Evolutionary conservation across 2,329 filamentous ascomycete genomes (phyloP).

Genomic region (Coleophoma eucalyptorum): DNA sequence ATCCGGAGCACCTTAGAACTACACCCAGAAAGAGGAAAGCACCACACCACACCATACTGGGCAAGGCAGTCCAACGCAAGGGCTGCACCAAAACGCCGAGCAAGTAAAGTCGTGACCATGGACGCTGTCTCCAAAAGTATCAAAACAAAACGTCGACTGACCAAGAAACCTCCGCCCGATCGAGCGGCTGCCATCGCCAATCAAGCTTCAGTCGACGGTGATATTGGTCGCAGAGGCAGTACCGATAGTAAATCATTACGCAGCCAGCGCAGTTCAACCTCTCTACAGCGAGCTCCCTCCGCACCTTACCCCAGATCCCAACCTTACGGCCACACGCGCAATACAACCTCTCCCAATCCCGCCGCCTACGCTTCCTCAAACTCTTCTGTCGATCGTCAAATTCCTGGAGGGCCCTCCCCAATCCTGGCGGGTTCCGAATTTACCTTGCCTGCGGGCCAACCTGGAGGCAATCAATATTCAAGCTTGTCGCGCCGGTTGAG

Average conservation of each 20-base stretch:
- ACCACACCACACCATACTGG: too few relatives aligned
- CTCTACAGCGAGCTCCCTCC: slow-evolving; percentile 57
- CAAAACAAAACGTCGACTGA: slow-evolving; percentile 29
- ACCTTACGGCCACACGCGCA: slow-evolving; percentile 31
- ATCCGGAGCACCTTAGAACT: too few relatives aligned
- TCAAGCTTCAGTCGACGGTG: slow-evolving; percentile 33
- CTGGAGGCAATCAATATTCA: slow-evolving; percentile 27
- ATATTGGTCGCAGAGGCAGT: slow-evolving; percentile 23
- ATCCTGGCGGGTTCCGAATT: slow-evolving; percentile 21
- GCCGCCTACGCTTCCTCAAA: slow-evolving; percentile 34
- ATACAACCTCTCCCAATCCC: slow-evolving; percentile 40
- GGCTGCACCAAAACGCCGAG: too few relatives aligned
- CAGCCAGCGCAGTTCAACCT: slow-evolving; percentile 62
- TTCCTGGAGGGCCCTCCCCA: slow-evolving; percentile 23
- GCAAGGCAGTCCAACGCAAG: too few relatives aligned
- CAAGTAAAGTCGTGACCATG: neutral
- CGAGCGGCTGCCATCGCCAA: slow-evolving; percentile 28
- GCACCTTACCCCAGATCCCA: slow-evolving; percentile 38
- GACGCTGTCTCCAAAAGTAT: neutral
- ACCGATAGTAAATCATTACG: slow-evolving; percentile 53
- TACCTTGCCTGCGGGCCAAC: slow-evolving; percentile 12
- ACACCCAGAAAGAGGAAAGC: too few relatives aligned
- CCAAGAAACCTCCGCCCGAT: slow-evolving; percentile 54
- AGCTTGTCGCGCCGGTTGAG: slow-evolving; percentile 36
- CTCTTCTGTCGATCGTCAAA: slow-evolving; percentile 27